Evolutionary conservation across 1,284 basidiomycete genomes (phyloP), one percentile per base, ranked within the genome.

Genomic region (Trametes polyzona): DNA sequence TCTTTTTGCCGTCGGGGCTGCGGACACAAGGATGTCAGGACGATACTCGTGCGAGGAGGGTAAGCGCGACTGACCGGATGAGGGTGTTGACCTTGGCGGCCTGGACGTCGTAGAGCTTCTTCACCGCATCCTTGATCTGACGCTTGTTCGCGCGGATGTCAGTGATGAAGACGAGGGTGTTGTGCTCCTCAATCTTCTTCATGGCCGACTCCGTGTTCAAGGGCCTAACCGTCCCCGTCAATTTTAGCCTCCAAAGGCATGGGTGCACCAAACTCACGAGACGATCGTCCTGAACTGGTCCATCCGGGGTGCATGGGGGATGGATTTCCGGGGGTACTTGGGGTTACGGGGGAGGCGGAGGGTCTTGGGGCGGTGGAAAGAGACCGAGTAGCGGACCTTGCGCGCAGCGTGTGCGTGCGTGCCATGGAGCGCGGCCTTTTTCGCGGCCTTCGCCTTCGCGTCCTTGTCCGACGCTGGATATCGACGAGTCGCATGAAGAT

Each of bases 101-200:
- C 77, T 96, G 88, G 56, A 98, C 95, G 71, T 98, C 96, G 80
- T 98, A 98, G 68, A 98, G 78, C 87, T 98, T 97, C 89, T 98
- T 98, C 68, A 99, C 93, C 9, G 96, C 96, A 68, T 95, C 94
- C 87, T 96, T 96, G 81, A 99, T 98, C 78, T 98, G 94, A 58
- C 95, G 88, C 88, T 99, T 99, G 90, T 98, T 99, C 60, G 87
- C 83, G 73, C 87, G 89, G 76, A 98, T 75, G 78, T 98, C 96
- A 53, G 97, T 95, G 66, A 98, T 92, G 83, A 98, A 98, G 62
- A 98, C 96, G 59, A 99, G 87, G 41, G 96, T 98, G 83, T 99
- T 99, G 84, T 98, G 90, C 79, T 98, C 96, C 84, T 99, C 96
- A 66, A 99, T 98, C 88, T 99, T 98, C 85, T 94, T 94, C 92